Conservation (phyloP, 2,329 filamentous ascomycete species). For the Eutypa lata region DNA sequence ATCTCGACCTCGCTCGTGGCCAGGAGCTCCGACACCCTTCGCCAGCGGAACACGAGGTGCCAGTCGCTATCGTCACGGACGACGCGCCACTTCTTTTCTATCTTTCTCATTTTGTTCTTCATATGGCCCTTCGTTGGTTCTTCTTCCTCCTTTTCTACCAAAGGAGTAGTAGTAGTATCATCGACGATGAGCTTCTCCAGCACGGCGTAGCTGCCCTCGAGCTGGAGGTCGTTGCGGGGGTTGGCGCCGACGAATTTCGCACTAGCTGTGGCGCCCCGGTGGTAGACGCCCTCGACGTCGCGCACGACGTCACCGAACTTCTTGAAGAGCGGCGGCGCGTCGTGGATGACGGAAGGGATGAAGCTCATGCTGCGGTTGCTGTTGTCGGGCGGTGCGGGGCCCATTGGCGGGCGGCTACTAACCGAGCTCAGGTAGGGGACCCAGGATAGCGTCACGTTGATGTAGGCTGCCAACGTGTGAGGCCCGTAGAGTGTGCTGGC, state of each 20-base stretch:
- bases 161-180: slow-evolving; percentile 6
- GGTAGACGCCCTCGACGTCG: slow-evolving; percentile 50
- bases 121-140: slow-evolving; percentile 5
- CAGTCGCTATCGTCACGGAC: slow-evolving; percentile 79
- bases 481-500: slow-evolving; percentile 84
- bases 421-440: slow-evolving; percentile 62
- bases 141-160: slow-evolving; percentile 6
- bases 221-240: slow-evolving; percentile 78
- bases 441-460: slow-evolving; percentile 71
- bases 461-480: slow-evolving; percentile 80
- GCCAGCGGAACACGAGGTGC: slow-evolving; percentile 78
- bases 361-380: slow-evolving; percentile 71
- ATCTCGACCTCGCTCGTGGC: slow-evolving; percentile 75
- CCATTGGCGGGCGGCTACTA: slow-evolving; percentile 36
- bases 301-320: slow-evolving; percentile 65
- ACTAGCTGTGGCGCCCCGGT: slow-evolving; percentile 55
- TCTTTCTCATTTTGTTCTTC: slow-evolving; percentile 1
- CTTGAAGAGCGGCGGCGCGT: slow-evolving; percentile 62
- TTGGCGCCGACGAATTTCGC: slow-evolving; percentile 82
- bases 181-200: slow-evolving; percentile 59
- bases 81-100: slow-evolving; percentile 51
- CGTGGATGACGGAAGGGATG: slow-evolving; percentile 74
- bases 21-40: slow-evolving; percentile 63
- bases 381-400: slow-evolving; percentile 72
- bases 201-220: slow-evolving; percentile 73